phyloP scores from a whole-genome alignment of 495 filamentous ascomycete genomes.

The Xylaria grammica region DNA sequence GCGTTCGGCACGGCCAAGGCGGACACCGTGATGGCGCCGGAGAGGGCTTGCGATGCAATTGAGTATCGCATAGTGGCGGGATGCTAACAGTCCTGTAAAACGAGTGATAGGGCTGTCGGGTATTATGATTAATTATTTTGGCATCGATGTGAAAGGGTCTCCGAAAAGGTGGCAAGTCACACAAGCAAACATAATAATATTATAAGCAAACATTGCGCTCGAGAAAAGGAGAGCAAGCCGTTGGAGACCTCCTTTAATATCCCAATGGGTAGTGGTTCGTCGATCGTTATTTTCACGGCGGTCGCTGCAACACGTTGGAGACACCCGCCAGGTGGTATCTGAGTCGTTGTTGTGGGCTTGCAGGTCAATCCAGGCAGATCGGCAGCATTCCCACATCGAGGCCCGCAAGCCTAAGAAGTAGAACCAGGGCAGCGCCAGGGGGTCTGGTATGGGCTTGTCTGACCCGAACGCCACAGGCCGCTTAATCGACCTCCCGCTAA shows the following conservation, averaged over 20 bases:
- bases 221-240: slow-evolving; percentile 11
- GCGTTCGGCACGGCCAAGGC: slow-evolving; percentile 26
- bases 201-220: slow-evolving; percentile 12
- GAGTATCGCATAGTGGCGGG: slow-evolving; percentile 32
- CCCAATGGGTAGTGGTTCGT: slow-evolving; percentile 16
- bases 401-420: background rate
- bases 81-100: slow-evolving; percentile 26
- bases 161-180: slow-evolving; percentile 16
- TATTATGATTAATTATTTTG: slow-evolving; percentile 20
- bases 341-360: slow-evolving; percentile 14
- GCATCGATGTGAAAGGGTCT: slow-evolving; percentile 7
- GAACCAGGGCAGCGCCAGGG: slow-evolving; percentile 10
- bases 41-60: slow-evolving; percentile 31
- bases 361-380: slow-evolving; percentile 12
- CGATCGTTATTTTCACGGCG: slow-evolving; percentile 22
- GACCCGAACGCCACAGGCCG: background rate
- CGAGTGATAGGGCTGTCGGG: slow-evolving; percentile 3
- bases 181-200: slow-evolving; percentile 8
- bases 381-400: slow-evolving; percentile 18
- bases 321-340: slow-evolving; percentile 16
- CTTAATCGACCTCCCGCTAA: slow-evolving; percentile 14
- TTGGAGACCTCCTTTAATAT: slow-evolving; percentile 25
- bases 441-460: slow-evolving; percentile 14
- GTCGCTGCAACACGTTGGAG: slow-evolving; percentile 9
- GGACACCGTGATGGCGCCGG: slow-evolving; percentile 36